Evolutionary conservation across 164 flowering plant genomes (phyloP).

Genomic region (Buxus sempervirens): DNA sequence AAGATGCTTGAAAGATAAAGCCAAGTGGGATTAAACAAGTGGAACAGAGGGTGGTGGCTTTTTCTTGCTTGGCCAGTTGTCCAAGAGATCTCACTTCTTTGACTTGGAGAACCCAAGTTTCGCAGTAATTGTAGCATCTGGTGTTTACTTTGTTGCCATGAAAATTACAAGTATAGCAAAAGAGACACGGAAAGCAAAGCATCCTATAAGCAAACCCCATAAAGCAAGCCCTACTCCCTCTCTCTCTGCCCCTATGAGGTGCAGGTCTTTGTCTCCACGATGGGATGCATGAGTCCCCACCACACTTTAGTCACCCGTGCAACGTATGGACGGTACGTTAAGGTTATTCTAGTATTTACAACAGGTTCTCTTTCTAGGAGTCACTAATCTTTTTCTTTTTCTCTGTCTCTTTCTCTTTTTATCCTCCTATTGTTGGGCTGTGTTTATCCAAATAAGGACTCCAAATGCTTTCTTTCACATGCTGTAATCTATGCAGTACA

Average conservation of each 20-base stretch:
- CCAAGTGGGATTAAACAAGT: conserved; percentile 6
- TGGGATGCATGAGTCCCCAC: conserved; percentile 44
- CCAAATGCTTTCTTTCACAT: too few species aligned
- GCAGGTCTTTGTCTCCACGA: conserved; percentile 31
- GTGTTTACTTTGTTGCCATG: conserved; percentile 11
- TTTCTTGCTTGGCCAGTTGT: conserved; percentile 34
- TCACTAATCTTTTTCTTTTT: too few species aligned
- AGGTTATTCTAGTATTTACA: conserved; percentile 16
- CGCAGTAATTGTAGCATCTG: conserved; percentile 10
- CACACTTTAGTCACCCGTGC: neutral
- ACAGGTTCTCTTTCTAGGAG: neutral
- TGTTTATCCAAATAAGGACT: neutral
- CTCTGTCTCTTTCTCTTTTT: neutral
- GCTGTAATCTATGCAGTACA: too few species aligned
- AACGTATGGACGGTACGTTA: conserved; percentile 21
- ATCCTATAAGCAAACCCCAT: conserved; percentile 28
- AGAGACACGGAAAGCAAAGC: conserved; percentile 33
- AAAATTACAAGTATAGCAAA: conserved; percentile 5
- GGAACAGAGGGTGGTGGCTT: conserved; percentile 24
- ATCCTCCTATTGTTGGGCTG: neutral
- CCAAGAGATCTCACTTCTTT: conserved; percentile 35
- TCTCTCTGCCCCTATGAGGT: conserved; percentile 18
- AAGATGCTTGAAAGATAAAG: conserved; percentile 40
- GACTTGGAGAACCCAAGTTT: conserved; percentile 35
- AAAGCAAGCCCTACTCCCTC: conserved; percentile 25